phyloP scores from a whole-genome alignment of 2,329 filamentous ascomycete genomes.

The Drechslerella dactyloides region DNA sequence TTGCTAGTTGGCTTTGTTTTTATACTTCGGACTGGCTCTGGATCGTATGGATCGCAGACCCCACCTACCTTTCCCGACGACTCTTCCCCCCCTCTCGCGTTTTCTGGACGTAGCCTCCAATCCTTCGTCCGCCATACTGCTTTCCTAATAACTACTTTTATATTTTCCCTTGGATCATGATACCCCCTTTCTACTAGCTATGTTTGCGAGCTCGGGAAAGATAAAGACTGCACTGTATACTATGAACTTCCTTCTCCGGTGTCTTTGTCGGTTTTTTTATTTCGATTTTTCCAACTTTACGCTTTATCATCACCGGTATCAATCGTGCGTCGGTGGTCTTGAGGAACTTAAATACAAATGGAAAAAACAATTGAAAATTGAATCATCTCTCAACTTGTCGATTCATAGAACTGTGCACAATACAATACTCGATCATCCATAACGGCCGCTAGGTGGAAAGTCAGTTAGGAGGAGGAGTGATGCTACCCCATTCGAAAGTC shows the following conservation, averaged over 20 bases:
- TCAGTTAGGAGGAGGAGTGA: no score
- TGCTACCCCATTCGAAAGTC: neutral
- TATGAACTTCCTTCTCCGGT: constrained; percentile 3
- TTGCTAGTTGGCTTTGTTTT: constrained; percentile 8
- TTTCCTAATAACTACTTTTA: constrained; percentile 16
- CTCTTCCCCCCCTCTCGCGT: neutral
- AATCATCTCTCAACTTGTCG: neutral
- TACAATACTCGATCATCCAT: no score
- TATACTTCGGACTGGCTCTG: constrained; percentile 7
- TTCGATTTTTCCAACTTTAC: neutral
- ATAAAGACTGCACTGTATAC: constrained; percentile 3
- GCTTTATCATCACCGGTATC: neutral
- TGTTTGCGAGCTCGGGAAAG: constrained; percentile 1
- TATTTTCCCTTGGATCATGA: constrained; percentile 13
- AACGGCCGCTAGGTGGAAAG: no score
- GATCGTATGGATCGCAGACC: neutral
- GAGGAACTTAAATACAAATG: constrained; percentile 1
- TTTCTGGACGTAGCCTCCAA: constrained; percentile 39
- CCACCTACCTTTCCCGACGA: neutral
- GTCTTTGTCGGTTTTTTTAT: neutral
- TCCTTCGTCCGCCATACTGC: constrained; percentile 28
- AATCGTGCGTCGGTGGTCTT: neutral
- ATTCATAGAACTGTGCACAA: neutral
- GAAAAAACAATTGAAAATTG: constrained; percentile 6
- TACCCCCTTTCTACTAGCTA: neutral